Conservation (phyloP, 352 stramenopile species). For the Phytophthora citrophthora region DNA sequence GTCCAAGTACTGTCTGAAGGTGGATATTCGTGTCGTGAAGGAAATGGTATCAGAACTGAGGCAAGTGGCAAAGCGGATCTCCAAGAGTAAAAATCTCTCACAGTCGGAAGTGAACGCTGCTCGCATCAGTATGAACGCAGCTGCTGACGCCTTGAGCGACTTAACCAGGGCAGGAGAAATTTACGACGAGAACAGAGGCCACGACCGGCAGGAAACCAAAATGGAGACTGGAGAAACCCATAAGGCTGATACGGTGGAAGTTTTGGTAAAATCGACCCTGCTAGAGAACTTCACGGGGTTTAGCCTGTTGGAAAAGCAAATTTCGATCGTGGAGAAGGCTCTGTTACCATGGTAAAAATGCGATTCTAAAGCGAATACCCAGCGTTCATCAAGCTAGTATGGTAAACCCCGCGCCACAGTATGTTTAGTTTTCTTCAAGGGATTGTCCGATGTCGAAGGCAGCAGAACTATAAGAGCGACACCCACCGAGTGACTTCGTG, state of each 20-base stretch:
- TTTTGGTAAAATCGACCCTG: constrained; percentile 21
- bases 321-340: constrained; percentile 12
- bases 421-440: too few species aligned
- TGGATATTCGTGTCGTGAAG: constrained; percentile 26
- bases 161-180: constrained; percentile 17
- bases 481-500: too few species aligned
- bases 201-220: constrained; percentile 5
- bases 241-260: constrained; percentile 23
- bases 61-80: constrained; percentile 24
- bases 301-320: constrained; percentile 16
- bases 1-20: constrained; percentile 22
- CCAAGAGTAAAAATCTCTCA: constrained; percentile 13
- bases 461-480: too few species aligned
- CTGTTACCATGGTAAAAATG: constrained; percentile 12
- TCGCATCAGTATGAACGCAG: constrained; percentile 22
- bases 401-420: too few species aligned
- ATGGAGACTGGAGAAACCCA: neutral
- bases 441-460: too few species aligned
- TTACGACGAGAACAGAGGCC: constrained; percentile 29
- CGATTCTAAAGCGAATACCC: too few species aligned
- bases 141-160: constrained; percentile 25
- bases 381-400: too few species aligned
- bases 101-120: constrained; percentile 25
- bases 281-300: constrained; percentile 26
- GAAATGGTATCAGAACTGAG: constrained; percentile 17